phyloP scores from a whole-genome alignment of 192 early-diverging fungal species.

The Coemansia sp. region DNA sequence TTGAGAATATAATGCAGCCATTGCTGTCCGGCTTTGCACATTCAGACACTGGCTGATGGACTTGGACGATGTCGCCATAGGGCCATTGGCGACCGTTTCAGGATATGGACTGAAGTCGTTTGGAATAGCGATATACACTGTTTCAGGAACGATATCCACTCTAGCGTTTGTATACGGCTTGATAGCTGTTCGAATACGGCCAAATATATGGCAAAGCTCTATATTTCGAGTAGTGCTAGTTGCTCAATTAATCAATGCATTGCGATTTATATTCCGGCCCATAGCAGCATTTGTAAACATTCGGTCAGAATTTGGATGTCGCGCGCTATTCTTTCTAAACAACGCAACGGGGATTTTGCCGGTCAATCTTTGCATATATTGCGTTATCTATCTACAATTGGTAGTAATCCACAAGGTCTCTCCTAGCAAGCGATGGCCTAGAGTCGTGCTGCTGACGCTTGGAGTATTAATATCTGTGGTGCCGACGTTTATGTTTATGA shows the following conservation, averaged over 20 bases:
- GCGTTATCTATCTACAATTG: constrained; percentile 45
- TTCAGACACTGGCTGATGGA: constrained; percentile 3
- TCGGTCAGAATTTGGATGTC: constrained; percentile 22
- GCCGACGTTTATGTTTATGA: constrained; percentile 20
- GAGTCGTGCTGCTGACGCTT: constrained; percentile 14
- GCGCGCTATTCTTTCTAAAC: constrained; percentile 24
- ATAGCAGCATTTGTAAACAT: constrained; percentile 11
- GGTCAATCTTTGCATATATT: constrained; percentile 21
- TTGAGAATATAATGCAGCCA: not conserved
- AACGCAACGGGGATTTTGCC: constrained; percentile 10
- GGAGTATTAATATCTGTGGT: constrained; percentile 12
- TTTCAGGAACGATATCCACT: not conserved
- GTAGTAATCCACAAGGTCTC: constrained; percentile 34
- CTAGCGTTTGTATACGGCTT: constrained; percentile 4
- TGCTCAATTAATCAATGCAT: constrained; percentile 30
- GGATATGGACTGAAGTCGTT: constrained; percentile 8
- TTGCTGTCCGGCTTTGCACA: not conserved
- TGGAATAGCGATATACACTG: constrained; percentile 10
- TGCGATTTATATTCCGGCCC: constrained; percentile 26
- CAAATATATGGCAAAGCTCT: constrained; percentile 6
- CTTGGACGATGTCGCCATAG: not conserved
- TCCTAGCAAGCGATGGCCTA: constrained; percentile 30
- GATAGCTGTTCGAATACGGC: not conserved
- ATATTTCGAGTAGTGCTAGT: constrained; percentile 40
- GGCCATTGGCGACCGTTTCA: constrained; percentile 12